phyloP scores from a whole-genome alignment of 2,329 filamentous ascomycete genomes.

The Colletotrichum camelliae region DNA sequence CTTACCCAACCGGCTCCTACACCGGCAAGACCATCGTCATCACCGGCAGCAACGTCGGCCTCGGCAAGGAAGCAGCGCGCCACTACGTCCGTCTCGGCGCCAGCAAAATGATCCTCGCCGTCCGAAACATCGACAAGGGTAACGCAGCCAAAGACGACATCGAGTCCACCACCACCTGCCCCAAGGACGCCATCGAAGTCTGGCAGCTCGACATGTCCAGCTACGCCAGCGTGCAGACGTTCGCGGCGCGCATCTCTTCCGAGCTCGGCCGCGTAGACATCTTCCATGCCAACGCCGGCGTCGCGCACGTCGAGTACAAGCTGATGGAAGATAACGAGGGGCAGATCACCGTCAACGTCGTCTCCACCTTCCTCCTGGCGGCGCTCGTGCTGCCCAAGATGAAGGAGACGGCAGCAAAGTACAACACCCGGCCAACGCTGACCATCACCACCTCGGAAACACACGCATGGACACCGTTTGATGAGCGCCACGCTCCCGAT shows the following conservation, averaged over 20 bases:
- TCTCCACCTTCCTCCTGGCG: slow-evolving; percentile 56
- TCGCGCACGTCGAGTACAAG: slow-evolving; percentile 38
- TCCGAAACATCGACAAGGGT: slow-evolving; percentile 24
- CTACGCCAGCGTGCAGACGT: slow-evolving; percentile 50
- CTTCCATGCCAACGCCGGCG: slow-evolving; percentile 46
- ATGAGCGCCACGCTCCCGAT: slow-evolving; percentile 28
- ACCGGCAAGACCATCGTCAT: slow-evolving; percentile 36
- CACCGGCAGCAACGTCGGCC: slow-evolving; percentile 38
- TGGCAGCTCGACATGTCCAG: slow-evolving; percentile 56
- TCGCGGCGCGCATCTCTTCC: slow-evolving; percentile 39
- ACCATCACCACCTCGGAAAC: slow-evolving; percentile 32
- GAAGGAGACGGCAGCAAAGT: slow-evolving; percentile 36
- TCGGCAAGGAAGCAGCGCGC: slow-evolving; percentile 38
- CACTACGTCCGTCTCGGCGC: slow-evolving; percentile 27
- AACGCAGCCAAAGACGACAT: slow-evolving; percentile 41
- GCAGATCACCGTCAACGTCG: slow-evolving; percentile 57
- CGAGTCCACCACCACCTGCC: slow-evolving; percentile 27
- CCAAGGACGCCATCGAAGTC: slow-evolving; percentile 43
- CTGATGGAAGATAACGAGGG: slow-evolving; percentile 50
- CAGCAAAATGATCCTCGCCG: slow-evolving; percentile 22
- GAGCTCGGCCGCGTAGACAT: slow-evolving; percentile 49
- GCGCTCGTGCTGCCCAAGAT: slow-evolving; percentile 57
- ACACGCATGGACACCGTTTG: slow-evolving; percentile 30
- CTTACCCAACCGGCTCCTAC: slow-evolving; percentile 27
- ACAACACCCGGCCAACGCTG: slow-evolving; percentile 28